A percentile compares a stretch with the other conserved stretches of the same genome.
Conservation (phyloP, 371 early-diverging fungal genomes). For the Mucor plumbeus region DNA sequence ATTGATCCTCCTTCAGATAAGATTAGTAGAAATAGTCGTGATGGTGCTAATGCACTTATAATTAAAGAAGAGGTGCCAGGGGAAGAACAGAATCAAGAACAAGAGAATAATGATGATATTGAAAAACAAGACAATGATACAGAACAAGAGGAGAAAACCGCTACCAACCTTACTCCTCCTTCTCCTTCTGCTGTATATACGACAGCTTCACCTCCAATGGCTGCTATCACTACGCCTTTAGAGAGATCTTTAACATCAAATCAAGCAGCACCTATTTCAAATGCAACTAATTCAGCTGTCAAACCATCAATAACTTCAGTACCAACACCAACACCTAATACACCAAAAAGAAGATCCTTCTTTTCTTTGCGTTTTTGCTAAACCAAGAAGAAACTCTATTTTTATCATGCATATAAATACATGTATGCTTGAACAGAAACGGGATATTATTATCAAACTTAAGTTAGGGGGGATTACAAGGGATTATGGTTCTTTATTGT, state of each 20-base stretch:
- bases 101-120: not conserved
- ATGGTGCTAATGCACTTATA: not conserved
- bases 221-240: not conserved
- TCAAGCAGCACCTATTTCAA: not conserved
- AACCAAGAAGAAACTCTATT: conserved; percentile 7
- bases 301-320: not conserved
- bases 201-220: not conserved
- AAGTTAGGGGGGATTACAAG: not conserved
- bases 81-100: not conserved
- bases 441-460: not conserved
- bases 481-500: not conserved
- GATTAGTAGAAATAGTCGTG: not conserved
- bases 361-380: conserved; percentile 28
- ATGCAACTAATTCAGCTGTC: not conserved
- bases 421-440: conserved; percentile 1
- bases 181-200: not conserved
- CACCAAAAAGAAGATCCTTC: conserved; percentile 25
- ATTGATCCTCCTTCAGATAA: conserved; percentile 30
- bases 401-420: not conserved
- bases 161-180: not conserved
- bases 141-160: not conserved
- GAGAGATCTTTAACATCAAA: not conserved
- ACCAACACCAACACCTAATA: not conserved
- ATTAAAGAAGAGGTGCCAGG: not conserved
- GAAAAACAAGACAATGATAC: not conserved